Base-by-base conservation (phyloP, 1,284 basidiomycete genomes). In the Microbotryum intermedium region DNA sequence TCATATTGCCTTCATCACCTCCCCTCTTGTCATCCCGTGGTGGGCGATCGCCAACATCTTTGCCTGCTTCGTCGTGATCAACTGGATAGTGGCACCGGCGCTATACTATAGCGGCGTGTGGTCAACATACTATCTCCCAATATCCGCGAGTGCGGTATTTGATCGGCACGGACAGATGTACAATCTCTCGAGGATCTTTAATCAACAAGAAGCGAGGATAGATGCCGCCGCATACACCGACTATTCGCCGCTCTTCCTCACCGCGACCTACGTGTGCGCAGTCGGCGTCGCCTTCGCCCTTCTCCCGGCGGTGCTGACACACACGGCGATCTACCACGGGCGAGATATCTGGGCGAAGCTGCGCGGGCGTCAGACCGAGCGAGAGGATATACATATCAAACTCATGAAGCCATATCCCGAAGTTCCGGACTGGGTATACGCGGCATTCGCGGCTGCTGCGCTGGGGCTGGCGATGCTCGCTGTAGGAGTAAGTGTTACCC, bases 21-120 rank as follows among this genome's bases (percentile, higher is more conserved):
- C 87, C 67, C 94, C 95, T 4, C 79, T 98, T 59, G 87, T 92
- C 80, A 82, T 85, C 21, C 94, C 95, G 3, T 98, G 93, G 93
- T 98, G 93, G 93, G 93, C 94, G 1, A 83, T 91, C 73, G 86
- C 87, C 50, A 94, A 98, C 75, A 81, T 93, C 60, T 88, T 91
- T 70, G 71, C 82, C 47, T 90, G 91, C 3, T 97, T 97, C 74
- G 82, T 91, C 44, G 51, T 92, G 21, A 88, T 93, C 75, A 92
- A 87, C 75, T 97, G 93, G 92, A 83, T 97, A 68, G 70, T 93
- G 51, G 83, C 84, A 1, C 94, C 94, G 0, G 79, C 84, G 34
- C 75, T 98, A 61, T 97, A 97, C 77, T 98, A 95, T 77, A 85
- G 84, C 61, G 93, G 98, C 74, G 89, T 77, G 74, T 80, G 74